Base-by-base conservation (phyloP, 148 eudicot genomes). In the Arbutus unedo region DNA sequence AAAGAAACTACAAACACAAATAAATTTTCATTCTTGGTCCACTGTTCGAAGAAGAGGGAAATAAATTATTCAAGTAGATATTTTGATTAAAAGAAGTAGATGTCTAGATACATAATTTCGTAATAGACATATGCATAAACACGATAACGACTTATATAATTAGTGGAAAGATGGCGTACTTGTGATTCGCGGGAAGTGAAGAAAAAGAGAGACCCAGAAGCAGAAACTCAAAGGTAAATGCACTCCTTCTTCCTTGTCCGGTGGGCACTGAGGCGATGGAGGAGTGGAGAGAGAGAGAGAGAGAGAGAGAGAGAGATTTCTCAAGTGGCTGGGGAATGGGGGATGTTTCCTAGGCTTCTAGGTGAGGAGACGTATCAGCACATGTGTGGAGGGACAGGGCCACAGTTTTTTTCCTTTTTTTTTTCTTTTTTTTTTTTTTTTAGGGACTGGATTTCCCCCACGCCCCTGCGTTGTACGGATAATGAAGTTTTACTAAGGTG, bases 381-480 rank as follows among this genome's bases (percentile, higher is more conserved):
- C 87, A 82, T 86, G 87, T 84, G 90, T 81, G 88, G 78, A 72
- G 70, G 78, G 80, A 57, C 74, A 82, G 81, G 75, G 85, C 51
- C 81, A 66, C 77, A 78, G 47, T 78, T 68, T 78, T 78, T 72
- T 70, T 23, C 38, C 38, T 1, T 31, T 1, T 31, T 31, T 31
- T 31, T 31, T 31, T 1, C 0, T 31, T 31, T 0, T 31, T 31
- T 31, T 31, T 31, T 31, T 31, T 31, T 31, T 31, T 31, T 31
- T 31, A 47, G 82, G 70, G 77, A 78, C 64, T 21, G 18, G 18
- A 21, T n/a, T 54, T 23, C 3, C n/a, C 31, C 72, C 57, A 64
- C 82, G 54, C 74, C 44, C 44, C 80, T 5, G 14, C 43, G 3
- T 21, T 10, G 4, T 8, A 15, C 64, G 48, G 48, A 31, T 77